Evolutionary conservation across 2,329 filamentous ascomycete genomes (phyloP).

Genomic region (Fusarium albosuccineum): DNA sequence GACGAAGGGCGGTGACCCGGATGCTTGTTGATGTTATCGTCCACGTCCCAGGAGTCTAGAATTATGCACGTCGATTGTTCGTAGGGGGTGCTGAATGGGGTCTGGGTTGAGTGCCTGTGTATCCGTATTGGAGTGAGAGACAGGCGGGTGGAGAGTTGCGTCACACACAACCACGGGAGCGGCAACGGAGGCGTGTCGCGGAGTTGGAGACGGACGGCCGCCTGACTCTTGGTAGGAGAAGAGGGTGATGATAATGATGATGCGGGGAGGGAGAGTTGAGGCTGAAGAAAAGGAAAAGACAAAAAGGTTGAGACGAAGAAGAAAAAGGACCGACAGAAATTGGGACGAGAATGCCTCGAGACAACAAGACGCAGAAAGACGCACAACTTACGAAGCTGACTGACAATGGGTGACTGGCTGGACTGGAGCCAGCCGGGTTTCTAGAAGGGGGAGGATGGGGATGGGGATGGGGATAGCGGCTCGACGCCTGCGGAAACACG

Average conservation of each 20-base stretch:
- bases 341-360: conserved; percentile 7
- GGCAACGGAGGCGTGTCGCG: conserved; percentile 29
- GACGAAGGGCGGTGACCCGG: conserved; percentile 38
- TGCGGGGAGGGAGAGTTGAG: not conserved
- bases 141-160: conserved; percentile 36
- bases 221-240: conserved; percentile 5
- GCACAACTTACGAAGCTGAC: conserved; percentile 11
- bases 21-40: conserved; percentile 42
- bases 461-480: conserved; percentile 26
- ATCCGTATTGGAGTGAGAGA: conserved; percentile 18
- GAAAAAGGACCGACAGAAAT: conserved; percentile 1
- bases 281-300: conserved; percentile 9
- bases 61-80: conserved; percentile 43
- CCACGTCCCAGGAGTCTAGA: conserved; percentile 35
- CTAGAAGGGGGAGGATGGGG: conserved; percentile 28
- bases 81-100: conserved; percentile 35
- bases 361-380: conserved; percentile 12
- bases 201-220: conserved; percentile 20
- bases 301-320: conserved; percentile 1
- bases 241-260: conserved; percentile 7
- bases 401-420: conserved; percentile 1
- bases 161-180: conserved; percentile 39
- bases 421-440: conserved; percentile 22
- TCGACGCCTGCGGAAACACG: conserved; percentile 19
- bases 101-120: conserved; percentile 17